Evolutionary conservation across 2,329 filamentous ascomycete species (phyloP).

Genomic region (Talaromyces sp.): DNA sequence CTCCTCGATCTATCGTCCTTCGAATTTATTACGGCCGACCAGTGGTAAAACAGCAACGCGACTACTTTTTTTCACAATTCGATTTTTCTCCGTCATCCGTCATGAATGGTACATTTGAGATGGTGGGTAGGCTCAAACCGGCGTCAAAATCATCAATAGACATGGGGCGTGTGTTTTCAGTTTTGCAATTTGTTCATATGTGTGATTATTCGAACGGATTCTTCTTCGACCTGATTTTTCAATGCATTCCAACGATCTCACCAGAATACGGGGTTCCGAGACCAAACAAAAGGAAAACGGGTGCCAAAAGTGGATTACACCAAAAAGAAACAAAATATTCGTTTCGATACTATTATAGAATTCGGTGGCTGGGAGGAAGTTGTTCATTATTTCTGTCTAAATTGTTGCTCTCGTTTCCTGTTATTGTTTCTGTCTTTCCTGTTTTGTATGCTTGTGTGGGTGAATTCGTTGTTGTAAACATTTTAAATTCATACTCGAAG

Average conservation of each 20-base stretch:
- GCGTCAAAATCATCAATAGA: conserved; percentile 41
- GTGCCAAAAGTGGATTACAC: conserved; percentile 2
- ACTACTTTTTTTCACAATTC: conserved; percentile 18
- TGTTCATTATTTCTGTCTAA: conserved; percentile 1
- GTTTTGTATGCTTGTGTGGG: not conserved
- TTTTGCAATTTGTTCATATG: conserved; percentile 16
- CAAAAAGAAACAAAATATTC: conserved; percentile 6
- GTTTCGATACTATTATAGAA: conserved; percentile 8
- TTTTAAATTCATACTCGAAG: conserved; percentile 6
- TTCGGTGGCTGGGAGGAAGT: conserved; percentile 6
- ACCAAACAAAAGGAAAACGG: not conserved
- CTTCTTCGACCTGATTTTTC: not conserved
- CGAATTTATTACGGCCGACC: conserved; percentile 27
- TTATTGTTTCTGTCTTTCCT: not conserved
- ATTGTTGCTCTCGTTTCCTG: not conserved
- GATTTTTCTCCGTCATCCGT: conserved; percentile 25
- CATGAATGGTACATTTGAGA: conserved; percentile 32
- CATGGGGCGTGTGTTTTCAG: conserved; percentile 35
- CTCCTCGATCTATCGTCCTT: conserved; percentile 8
- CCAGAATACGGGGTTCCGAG: not conserved
- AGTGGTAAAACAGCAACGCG: conserved; percentile 20
- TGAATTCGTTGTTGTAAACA: not conserved
- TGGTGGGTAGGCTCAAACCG: conserved; percentile 35
- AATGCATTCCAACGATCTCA: not conserved
- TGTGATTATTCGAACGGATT: conserved; percentile 35